Evolutionary conservation across 208 protist species (phyloP), one percentile per base, ranked within the genome.

Genomic region (Angomonas deanei): DNA sequence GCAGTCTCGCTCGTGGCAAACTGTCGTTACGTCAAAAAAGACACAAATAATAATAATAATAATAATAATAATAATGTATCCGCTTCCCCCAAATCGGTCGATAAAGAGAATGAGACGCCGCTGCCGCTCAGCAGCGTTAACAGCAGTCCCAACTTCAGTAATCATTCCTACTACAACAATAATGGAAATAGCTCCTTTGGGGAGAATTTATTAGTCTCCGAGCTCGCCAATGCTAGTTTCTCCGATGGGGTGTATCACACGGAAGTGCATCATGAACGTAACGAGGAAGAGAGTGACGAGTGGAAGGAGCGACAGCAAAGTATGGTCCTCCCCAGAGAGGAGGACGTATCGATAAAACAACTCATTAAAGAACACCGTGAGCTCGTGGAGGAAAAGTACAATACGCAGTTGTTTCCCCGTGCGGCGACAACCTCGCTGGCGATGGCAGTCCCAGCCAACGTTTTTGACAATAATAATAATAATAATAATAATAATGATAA

Each of bases 401-500:
- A 42, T 15, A 15, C 36, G 11, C 8, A 42, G 11, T 8, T 42
- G 36, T 42, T 42, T 15, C 36, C 36, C 36, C 36, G 36, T n/a
- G 36, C 36, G 36, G 36, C 36, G 36, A 42, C 36, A 15, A 42
- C 36, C 8, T 8, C 36, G 36, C 36, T 42, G 11, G 36, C 36
- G 11, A 42, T 42, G 36, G 36, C 36, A 15, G 36, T 42, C 36
- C 36, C 36, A n/a, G 36, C 36, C 15, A 42, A 42, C 36, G 53
- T 33, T n/a, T n/a, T n/a, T n/a, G n/a, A n/a, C n/a, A 10, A 42
- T 42, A 42, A 42, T 42, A 42, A 42, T 42, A n/a, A n/a, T 6
- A 57, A 26, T 57, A 3, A 28, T 57, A 31, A 26, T 26, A 28
- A 26, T 28, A 31, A 34, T 57, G 23, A 57, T 57, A 57, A 57